These are phyloP conservation scores for Senna siamea DNA, from an alignment of 306 rosid species.

Conservation along the genomic window DNA sequence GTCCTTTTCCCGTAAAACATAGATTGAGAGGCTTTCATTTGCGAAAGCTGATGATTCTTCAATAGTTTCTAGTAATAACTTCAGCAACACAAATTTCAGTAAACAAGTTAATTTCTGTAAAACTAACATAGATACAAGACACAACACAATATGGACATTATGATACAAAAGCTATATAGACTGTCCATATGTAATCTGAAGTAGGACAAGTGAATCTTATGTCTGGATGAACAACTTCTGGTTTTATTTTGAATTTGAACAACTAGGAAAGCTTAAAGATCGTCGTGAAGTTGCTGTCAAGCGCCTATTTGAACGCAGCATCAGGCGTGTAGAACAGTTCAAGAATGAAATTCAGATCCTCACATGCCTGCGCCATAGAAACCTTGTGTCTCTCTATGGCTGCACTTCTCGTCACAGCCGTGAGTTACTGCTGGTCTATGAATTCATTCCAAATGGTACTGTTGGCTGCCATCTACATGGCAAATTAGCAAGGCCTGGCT, in stretches of 20 bases:
- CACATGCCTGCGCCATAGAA: slow-evolving; percentile 62
- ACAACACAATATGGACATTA: no score
- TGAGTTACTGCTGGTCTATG: slow-evolving; percentile 74
- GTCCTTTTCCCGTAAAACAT: no score
- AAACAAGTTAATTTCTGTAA: no score
- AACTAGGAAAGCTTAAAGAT: slow-evolving; percentile 67
- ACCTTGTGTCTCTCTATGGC: slow-evolving; percentile 76
- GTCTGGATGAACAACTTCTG: no score
- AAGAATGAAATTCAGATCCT: slow-evolving; percentile 68
- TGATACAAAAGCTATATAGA: no score
- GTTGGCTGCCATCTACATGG: slow-evolving; percentile 82
- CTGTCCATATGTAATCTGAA: no score
- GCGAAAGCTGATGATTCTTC: neutral
- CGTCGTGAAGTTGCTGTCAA: slow-evolving; percentile 90
- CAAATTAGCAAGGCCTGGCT: slow-evolving; percentile 41
- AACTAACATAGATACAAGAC: no score
- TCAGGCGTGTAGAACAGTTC: slow-evolving; percentile 60
- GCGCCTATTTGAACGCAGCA: slow-evolving; percentile 63
- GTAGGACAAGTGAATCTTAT: no score
- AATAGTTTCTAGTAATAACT: no score
- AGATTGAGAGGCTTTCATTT: neutral
- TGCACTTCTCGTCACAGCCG: slow-evolving; percentile 68
- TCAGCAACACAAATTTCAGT: no score
- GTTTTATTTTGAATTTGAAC: slow-evolving; percentile 13
- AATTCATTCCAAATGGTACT: slow-evolving; percentile 75